Percentiles rank a stretch among this genome's conserved stretches.
Evolutionary conservation across 225 moss, liverwort and hornwort genomes (phyloP).

Genomic region (Marchantia paleacea): DNA sequence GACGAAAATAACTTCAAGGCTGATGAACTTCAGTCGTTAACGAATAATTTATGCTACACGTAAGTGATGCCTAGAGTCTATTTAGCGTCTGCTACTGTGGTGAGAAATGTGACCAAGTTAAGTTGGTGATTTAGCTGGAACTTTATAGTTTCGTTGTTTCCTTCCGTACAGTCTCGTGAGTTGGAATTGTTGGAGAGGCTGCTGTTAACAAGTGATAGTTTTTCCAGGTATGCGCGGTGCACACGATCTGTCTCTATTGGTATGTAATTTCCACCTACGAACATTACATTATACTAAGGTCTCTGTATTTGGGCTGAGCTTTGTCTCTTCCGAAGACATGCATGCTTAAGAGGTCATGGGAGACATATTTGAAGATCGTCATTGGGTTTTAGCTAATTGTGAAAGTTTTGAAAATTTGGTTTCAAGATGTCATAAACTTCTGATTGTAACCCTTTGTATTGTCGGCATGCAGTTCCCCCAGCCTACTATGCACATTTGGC

Average conservation of each 20-base stretch:
- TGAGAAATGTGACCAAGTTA: neutral
- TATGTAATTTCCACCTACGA: slow-evolving; percentile 21
- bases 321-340: no score
- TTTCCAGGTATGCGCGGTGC: slow-evolving; percentile 84
- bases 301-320: no score
- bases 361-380: no score
- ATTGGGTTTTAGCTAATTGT: no score
- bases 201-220: neutral
- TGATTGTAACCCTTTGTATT: neutral
- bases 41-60: slow-evolving; percentile 95
- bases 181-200: neutral
- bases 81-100: neutral
- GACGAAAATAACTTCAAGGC: slow-evolving; percentile 94
- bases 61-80: slow-evolving; percentile 22
- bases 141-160: neutral
- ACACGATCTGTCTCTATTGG: slow-evolving; percentile 95
- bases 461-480: slow-evolving; percentile 67
- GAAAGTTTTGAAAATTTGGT: no score
- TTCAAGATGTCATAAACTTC: no score
- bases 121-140: no score
- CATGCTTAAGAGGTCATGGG: no score
- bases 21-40: slow-evolving; percentile 74
- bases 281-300: neutral
- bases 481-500: slow-evolving; percentile 93
- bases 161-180: neutral